phyloP scores from a whole-genome alignment of 1,284 basidiomycete genomes.

The Malassezia japonica region DNA sequence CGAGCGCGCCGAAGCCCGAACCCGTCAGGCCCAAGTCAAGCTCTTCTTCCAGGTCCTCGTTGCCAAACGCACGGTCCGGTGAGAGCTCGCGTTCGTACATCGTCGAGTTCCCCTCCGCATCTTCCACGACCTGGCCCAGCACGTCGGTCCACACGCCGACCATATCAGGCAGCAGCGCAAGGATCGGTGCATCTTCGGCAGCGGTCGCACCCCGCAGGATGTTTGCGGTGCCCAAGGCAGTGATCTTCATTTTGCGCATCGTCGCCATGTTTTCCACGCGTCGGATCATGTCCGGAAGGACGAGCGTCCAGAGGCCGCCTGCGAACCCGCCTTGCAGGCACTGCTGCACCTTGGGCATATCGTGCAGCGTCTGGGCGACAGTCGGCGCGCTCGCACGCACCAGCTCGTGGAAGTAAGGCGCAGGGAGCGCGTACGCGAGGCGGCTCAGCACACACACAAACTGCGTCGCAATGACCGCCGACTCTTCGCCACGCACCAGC shows the following conservation, averaged over 20 bases:
- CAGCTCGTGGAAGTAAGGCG: conserved; percentile 25
- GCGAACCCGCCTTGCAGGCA: background rate
- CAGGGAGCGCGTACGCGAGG: conserved; percentile 24
- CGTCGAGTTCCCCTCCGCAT: conserved; percentile 2
- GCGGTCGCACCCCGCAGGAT: conserved; percentile 13
- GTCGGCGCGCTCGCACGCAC: conserved; percentile 19
- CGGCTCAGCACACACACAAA: conserved; percentile 36
- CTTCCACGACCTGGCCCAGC: conserved; percentile 32
- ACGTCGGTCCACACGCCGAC: conserved; percentile 39
- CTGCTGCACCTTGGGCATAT: background rate
- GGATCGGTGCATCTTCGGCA: conserved; percentile 13
- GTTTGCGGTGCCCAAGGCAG: conserved; percentile 29
- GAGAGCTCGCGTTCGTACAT: conserved; percentile 9
- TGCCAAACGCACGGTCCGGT: background rate
- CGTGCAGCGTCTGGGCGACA: conserved; percentile 9
- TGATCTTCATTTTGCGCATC: conserved; percentile 28
- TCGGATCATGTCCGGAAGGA: conserved; percentile 22
- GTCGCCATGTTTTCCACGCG: conserved; percentile 40
- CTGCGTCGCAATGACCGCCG: conserved; percentile 27
- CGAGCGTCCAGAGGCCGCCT: conserved; percentile 13
- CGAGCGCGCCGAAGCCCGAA: conserved; percentile 26
- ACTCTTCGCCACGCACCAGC: conserved; percentile 31
- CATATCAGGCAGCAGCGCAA: conserved; percentile 24
- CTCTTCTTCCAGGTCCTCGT: conserved; percentile 2
- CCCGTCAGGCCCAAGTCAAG: conserved; percentile 17